phyloP scores from a whole-genome alignment of 1,284 basidiomycete species.

The Uromyces viciae-fabae region DNA sequence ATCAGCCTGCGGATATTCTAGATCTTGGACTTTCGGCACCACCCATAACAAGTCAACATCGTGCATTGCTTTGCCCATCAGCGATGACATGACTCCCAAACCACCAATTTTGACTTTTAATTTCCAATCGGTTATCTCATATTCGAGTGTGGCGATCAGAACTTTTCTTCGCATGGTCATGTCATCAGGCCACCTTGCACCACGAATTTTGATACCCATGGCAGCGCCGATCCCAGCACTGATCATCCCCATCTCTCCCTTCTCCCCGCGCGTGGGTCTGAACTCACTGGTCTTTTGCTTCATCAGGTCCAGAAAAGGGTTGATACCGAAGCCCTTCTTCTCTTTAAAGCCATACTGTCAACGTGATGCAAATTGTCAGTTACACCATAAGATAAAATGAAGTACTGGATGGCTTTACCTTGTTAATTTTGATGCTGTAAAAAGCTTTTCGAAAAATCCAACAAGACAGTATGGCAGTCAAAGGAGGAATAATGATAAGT shows the following conservation, averaged over 20 bases:
- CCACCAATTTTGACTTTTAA: constrained; percentile 94
- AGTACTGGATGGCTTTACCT: constrained; percentile 51
- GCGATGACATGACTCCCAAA: constrained; percentile 88
- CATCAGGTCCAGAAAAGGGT: constrained; percentile 38
- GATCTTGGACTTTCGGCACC: constrained; percentile 71
- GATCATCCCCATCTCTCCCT: constrained; percentile 40
- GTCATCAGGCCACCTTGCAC: constrained; percentile 86
- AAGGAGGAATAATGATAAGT: constrained; percentile 71
- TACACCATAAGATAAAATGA: no score
- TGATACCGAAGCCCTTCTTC: constrained; percentile 26
- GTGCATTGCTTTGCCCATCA: constrained; percentile 95
- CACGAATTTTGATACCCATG: constrained; percentile 33
- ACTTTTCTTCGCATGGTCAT: constrained; percentile 81
- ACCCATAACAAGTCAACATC: constrained; percentile 91
- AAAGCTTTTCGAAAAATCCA: constrained; percentile 87
- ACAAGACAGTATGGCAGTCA: constrained; percentile 76
- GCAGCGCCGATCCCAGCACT: constrained; percentile 32
- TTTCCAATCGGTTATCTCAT: constrained; percentile 94
- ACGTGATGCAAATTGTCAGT: no score
- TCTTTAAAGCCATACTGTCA: constrained; percentile 45
- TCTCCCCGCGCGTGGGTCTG: constrained; percentile 12
- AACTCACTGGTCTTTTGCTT: constrained; percentile 35
- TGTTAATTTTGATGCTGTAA: constrained; percentile 89
- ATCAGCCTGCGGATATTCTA: constrained; percentile 44
- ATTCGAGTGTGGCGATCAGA: constrained; percentile 83